Conservation (phyloP, 1,139 yeast genomes). For the Geotrichum bryndzae region DNA sequence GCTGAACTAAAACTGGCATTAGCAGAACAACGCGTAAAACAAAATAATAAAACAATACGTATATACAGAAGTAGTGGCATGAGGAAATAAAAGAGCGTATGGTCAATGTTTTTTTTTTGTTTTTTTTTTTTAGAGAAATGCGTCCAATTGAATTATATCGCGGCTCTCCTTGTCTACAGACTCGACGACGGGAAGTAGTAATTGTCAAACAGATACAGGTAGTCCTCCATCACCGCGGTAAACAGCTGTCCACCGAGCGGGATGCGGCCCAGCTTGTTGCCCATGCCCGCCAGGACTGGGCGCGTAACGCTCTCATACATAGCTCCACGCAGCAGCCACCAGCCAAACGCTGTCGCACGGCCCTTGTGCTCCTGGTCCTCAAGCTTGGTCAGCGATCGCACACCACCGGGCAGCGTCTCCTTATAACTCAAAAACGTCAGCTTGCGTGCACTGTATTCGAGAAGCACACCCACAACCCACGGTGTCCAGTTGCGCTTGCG, state of each 20-base stretch:
- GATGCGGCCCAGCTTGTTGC: conserved; percentile 26
- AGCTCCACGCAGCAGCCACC: conserved; percentile 41
- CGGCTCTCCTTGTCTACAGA: not conserved
- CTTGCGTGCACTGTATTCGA: conserved; percentile 34
- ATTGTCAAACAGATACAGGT: conserved; percentile 37
- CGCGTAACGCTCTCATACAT: conserved; percentile 34
- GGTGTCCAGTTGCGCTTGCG: conserved; percentile 34
- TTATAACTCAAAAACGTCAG: conserved; percentile 23
- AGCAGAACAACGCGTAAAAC: not conserved
- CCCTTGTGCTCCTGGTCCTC: conserved; percentile 35
- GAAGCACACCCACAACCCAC: conserved; percentile 37
- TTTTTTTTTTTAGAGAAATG: not conserved
- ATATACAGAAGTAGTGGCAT: not conserved
- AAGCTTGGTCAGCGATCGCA: conserved; percentile 30
- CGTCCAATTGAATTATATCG: not conserved
- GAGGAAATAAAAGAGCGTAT: not conserved
- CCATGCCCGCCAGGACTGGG: conserved; percentile 30
- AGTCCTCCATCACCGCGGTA: conserved; percentile 36
- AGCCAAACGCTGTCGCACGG: conserved; percentile 33
- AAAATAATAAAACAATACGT: not conserved
- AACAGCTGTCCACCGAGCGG: conserved; percentile 29
- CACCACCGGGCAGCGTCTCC: conserved; percentile 28
- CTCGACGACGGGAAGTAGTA: conserved; percentile 31
- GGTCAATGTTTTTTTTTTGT: not conserved
- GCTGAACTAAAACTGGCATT: not conserved